Base-by-base conservation (phyloP, 768 basidiomycete genomes). In the Suillus bovinus region DNA sequence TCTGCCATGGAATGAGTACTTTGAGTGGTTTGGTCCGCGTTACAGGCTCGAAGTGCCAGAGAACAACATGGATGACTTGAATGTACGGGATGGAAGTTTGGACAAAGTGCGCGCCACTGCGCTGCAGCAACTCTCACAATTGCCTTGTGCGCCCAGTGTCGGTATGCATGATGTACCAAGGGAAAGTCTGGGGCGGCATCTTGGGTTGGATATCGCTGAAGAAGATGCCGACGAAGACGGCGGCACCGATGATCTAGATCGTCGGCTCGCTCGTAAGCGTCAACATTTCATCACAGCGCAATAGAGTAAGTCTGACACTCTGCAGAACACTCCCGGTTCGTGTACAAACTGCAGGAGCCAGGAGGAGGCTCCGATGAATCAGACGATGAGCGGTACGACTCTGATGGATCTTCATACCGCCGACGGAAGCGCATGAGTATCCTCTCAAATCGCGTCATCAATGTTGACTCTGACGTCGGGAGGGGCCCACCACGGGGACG, bases 1-100 rank as follows among this genome's bases (percentile, higher is more conserved):
- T 67, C 76, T 94, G 61, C 92, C 91, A 2, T 94, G 87, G 86
- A 92, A 89, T 74, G 85, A 88, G 67, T 96, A 94, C 73, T 93
- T 98, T 71, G 96, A 99, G 74, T 99, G 95, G 89, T 99, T 96
- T 73, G 97, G 96, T 0, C 96, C 96, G 17, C 80, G 95, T 64
- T 99, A 96, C 76, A 82, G 95, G 64, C 80, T 99, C 41, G 96
- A 98, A 70, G 96, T 99, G 2, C 82, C 87, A 29, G 82, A 85
- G 65, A 98, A 91, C 69, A 99, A 99, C 70, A 93, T 96, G 91
- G 95, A 97, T 64, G 94, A 99, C 70, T 77, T 92, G 68, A 99
- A 99, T 71, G 75, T 88, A 63, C 85, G 83, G 65, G 90, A 96
- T 67, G 85, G 85, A 11, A 90, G 91, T 33, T 76, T 99, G 38